Conservation (phyloP, 768 basidiomycete genomes). For the Phylloporus arenicola region DNA sequence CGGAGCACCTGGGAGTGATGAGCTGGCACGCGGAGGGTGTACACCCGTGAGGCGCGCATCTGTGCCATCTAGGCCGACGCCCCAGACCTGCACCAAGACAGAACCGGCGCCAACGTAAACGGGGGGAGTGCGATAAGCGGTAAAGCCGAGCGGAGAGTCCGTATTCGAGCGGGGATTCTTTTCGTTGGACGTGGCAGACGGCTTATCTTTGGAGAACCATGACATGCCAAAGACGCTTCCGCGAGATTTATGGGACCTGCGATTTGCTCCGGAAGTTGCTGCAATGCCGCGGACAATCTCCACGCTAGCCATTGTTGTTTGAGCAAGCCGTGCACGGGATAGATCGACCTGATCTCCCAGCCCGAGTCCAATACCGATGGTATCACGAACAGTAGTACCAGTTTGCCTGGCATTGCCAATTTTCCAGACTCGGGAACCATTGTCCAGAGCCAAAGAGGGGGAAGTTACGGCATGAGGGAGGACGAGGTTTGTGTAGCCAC, state of each 20-base stretch:
- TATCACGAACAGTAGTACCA: conserved; percentile 18
- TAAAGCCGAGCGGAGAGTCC: conserved; percentile 53
- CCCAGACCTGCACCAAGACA: conserved; percentile 84
- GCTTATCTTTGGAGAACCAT: conserved; percentile 29
- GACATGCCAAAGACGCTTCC: conserved; percentile 22
- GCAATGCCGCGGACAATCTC: conserved; percentile 62
- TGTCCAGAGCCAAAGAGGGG: conserved; percentile 12
- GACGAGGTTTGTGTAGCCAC: conserved; percentile 49
- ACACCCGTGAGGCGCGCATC: conserved; percentile 66
- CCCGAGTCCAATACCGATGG: conserved; percentile 24
- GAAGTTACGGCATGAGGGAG: conserved; percentile 39
- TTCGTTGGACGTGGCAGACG: conserved; percentile 5
- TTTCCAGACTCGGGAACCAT: conserved; percentile 23
- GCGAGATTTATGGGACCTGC: conserved; percentile 17
- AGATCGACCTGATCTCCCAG: conserved; percentile 59
- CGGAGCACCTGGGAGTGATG: conserved; percentile 15
- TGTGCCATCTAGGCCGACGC: conserved; percentile 74
- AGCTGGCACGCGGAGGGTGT: conserved; percentile 11
- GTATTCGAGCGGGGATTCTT: conserved; percentile 6
- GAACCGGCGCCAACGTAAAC: conserved; percentile 60
- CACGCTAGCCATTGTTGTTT: conserved; percentile 85
- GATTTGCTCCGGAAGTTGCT: conserved; percentile 15
- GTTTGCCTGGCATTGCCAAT: conserved; percentile 10
- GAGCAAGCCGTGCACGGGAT: conserved; percentile 70
- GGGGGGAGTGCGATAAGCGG: conserved; percentile 69